Conservation (phyloP, 1,139 yeast genomes). For the Diutina ranongensis region DNA sequence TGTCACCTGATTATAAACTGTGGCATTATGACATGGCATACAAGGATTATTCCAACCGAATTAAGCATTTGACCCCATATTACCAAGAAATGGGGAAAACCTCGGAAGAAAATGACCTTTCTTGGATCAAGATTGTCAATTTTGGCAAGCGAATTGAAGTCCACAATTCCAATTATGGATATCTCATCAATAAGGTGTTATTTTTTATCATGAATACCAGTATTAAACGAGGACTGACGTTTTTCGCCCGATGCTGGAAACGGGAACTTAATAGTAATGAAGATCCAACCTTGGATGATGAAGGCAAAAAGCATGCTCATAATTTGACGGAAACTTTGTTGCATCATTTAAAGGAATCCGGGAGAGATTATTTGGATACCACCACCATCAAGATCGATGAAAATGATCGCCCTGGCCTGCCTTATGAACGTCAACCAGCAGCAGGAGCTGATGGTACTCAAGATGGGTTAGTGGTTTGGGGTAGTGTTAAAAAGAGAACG, state of each 20-base stretch:
- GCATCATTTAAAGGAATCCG: conserved; percentile 22
- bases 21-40: conserved; percentile 60
- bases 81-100: conserved; percentile 40
- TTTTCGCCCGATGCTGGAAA: conserved; percentile 74
- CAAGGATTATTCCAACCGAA: conserved; percentile 45
- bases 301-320: conserved; percentile 44
- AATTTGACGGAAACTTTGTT: conserved; percentile 26
- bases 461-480: conserved; percentile 67
- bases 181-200: conserved; percentile 78
- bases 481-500: conserved; percentile 80
- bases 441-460: conserved; percentile 35
- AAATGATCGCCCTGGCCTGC: background rate
- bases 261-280: conserved; percentile 40
- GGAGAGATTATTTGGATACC: conserved; percentile 15
- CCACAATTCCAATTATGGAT: conserved; percentile 76
- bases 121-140: conserved; percentile 75
- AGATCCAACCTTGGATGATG: conserved; percentile 59
- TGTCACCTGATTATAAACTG: conserved; percentile 77
- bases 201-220: conserved; percentile 83
- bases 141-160: conserved; percentile 83
- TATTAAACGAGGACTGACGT: conserved; percentile 76
- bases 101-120: conserved; percentile 38
- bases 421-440: conserved; percentile 19
- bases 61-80: conserved; percentile 37
- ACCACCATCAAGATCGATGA: background rate